Base-by-base conservation (phyloP, 2,329 filamentous ascomycete genomes). In the Trichoderma koningii region DNA sequence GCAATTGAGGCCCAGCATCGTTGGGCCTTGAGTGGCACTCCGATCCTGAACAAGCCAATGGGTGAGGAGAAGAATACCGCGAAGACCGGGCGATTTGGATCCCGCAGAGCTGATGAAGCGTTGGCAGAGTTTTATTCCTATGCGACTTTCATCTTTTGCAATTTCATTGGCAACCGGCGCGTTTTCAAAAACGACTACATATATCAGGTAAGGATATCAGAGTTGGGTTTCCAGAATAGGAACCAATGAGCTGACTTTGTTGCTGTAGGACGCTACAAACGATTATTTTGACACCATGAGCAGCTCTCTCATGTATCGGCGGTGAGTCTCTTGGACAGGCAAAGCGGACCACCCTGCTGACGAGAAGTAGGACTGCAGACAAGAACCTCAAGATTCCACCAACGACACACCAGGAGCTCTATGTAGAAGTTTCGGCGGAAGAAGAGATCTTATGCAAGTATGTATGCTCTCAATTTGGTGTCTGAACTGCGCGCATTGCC, bases 1-100 rank as follows among this genome's bases (percentile, higher is more conserved):
- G 56, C 64, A 0, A 67, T 80, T 0, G 47, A 23, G 0, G 69
- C 72, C 3, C 76, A 75, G 34, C 70, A 73, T 50, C 70, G 72
- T 0, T 80, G 77, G 76, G 72, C 70, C 0, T 41, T 80, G 26
- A 77, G 62, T 5, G 77, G 73, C 3, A 80, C 78, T 0, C 78
- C 78, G 0, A 52, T 79, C 0, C 66, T 73, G 2, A 80, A 80
- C 55, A 30, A n/a, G 0, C 44, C 72, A 0, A 41, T 69, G 7
- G 77, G 77, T 30, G n/a, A 42, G 48, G 7, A 2, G 26, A 10
- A 51, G 12, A 30, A 38, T 61, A 3, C 3, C 3, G 1, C 1
- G 14, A 21, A n/a, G 1, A 23, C 5, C 6, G n/a, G 2, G 5
- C 21, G 21, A 23, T 2, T 23, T 23, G 7, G 3, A 48, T 14